A percentile compares a stretch with the other conserved stretches of the same genome.
phyloP scores from a whole-genome alignment of 2,329 filamentous ascomycete genomes.

The Fusarium mexicanum region DNA sequence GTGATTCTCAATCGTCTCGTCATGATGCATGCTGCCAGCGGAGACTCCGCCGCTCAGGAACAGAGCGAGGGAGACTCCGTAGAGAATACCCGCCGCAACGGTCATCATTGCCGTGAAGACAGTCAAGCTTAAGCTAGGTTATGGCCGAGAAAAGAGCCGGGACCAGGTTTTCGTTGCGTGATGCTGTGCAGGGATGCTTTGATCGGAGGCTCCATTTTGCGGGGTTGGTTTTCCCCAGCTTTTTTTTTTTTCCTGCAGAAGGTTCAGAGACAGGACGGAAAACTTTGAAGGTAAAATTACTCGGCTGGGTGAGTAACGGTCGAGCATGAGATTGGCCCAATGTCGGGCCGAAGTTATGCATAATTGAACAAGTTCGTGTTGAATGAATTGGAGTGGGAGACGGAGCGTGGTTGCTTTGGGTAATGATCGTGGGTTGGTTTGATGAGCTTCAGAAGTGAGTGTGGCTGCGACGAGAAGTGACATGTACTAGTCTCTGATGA shows the following conservation, averaged over 20 bases:
- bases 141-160: slow-evolving; percentile 36
- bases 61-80: not conserved
- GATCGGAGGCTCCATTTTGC: slow-evolving; percentile 19
- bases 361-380: not conserved
- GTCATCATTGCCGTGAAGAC: not conserved
- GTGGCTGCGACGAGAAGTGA: not conserved
- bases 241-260: not conserved
- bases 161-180: slow-evolving; percentile 9
- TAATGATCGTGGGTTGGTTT: slow-evolving; percentile 10
- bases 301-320: not conserved
- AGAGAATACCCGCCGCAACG: not conserved
- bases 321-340: not conserved
- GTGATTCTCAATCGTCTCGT: not conserved
- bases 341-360: slow-evolving; percentile 27
- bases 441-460: not conserved
- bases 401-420: not conserved
- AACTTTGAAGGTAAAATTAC: not conserved
- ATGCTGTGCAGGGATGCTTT: slow-evolving; percentile 15
- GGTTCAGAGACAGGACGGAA: not conserved
- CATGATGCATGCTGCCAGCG: slow-evolving; percentile 11
- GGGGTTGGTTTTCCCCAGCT: slow-evolving; percentile 20
- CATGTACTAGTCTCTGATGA: accelerated
- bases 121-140: not conserved
- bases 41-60: slow-evolving; percentile 18
- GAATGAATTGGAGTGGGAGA: not conserved